Base-by-base conservation (phyloP, 1,284 basidiomycete species). In the Papiliotrema flavescens region DNA sequence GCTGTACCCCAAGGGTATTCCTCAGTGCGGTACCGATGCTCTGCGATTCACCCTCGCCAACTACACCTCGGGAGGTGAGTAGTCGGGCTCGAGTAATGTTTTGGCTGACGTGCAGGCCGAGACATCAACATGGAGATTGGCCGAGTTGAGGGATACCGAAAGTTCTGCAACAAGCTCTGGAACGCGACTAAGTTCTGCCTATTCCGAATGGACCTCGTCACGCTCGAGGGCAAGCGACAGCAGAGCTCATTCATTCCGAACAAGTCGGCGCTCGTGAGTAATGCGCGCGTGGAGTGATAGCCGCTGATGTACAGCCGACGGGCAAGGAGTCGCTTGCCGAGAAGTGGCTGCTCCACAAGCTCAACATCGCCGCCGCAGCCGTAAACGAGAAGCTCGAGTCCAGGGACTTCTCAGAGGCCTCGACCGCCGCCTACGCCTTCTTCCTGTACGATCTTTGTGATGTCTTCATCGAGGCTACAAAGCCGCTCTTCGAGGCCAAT, bases 91-190 rank as follows among this genome's bases (percentile, higher is more conserved):
- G n/a, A 14, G 43, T 44, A n/a, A 47, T 20, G 24, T 40, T 36
- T 40, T 46, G 19, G 19, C 50, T 55, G 37, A 44, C 15, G 20
- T 22, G 0, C 53, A 89, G 89, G 89, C 32, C 87, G 92, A 51
- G 92, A 96, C 74, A 95, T 97, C 79, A 95, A 96, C 76, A 79
- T 98, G 60, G 94, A 98, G 76, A 94, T 98, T 67, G 78, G 90
- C 60, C 87, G 93, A 59, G 93, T 98, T n/a, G 95, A 98, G 78
- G 95, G 95, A 6, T 98, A 98, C 79, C 86, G 96, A 75, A 98
- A 98, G 78, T 96, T 98, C 82, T 98, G 96, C 81, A 98, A 99
- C 81, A 98, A 98, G 81, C 86, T 99, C 28, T 98, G 96, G 84
- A 98, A 99, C 74, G 96, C 96, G 1, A 98, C 94, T 55, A 95